These are phyloP conservation scores for Endothia cerciana DNA, from an alignment of 2,329 filamentous ascomycete species.

Conservation along the genomic window DNA sequence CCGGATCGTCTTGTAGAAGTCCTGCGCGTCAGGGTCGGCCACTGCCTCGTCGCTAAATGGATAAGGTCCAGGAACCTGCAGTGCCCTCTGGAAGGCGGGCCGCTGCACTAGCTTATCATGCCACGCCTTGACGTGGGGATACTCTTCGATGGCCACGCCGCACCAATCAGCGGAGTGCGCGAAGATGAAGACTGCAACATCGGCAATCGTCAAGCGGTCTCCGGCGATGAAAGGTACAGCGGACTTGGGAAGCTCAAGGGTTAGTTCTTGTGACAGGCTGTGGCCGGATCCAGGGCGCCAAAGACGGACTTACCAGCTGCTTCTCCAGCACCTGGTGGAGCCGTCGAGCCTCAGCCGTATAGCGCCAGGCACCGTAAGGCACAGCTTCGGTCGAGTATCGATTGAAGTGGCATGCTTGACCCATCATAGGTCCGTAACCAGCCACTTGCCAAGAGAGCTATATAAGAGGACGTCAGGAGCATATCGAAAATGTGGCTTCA, in stretches of 20 bases:
- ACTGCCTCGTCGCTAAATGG: constrained; percentile 18
- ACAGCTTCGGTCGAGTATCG: constrained; percentile 31
- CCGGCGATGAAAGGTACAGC: constrained; percentile 30
- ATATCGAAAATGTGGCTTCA: too few species aligned
- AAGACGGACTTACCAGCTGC: constrained; percentile 32
- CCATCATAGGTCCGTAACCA: constrained; percentile 37
- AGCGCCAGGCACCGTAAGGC: constrained; percentile 31
- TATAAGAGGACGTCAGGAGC: constrained; percentile 2
- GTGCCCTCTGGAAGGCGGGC: constrained; percentile 31
- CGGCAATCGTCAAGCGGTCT: constrained; percentile 33
- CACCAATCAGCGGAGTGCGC: constrained; percentile 33
- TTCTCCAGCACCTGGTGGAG: constrained; percentile 32
- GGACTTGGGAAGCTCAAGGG: too few species aligned
- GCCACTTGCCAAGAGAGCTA: constrained; percentile 35
- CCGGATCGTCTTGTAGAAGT: constrained; percentile 1
- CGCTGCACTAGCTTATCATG: constrained; percentile 30
- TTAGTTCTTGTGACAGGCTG: too few species aligned
- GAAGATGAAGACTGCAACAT: constrained; percentile 33
- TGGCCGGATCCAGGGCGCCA: too few species aligned
- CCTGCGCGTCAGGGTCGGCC: neutral
- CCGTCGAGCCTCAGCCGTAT: constrained; percentile 29
- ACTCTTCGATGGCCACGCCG: constrained; percentile 32
- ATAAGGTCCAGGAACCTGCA: constrained; percentile 32
- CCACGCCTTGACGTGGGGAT: constrained; percentile 32
- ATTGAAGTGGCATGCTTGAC: constrained; percentile 32